Evolutionary conservation across 2,329 filamentous ascomycete species (phyloP).

Genomic region (Cladosporium sp.): DNA sequence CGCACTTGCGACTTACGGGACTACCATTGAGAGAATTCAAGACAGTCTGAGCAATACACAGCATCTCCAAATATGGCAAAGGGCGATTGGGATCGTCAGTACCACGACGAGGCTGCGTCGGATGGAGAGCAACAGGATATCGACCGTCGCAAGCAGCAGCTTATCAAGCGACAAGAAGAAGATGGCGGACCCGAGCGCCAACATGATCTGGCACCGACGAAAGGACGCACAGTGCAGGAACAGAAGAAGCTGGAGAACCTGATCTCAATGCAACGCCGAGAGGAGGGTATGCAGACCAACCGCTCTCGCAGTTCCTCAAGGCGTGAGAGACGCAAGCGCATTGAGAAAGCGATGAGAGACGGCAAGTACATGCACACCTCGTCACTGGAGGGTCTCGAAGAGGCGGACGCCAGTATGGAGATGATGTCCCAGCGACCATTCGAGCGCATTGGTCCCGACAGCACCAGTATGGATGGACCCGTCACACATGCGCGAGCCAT

Average conservation of each 20-base stretch:
- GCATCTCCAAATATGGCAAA: not conserved
- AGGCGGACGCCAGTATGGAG: conserved; percentile 49
- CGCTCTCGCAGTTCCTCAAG: conserved; percentile 46
- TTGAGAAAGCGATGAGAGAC: conserved; percentile 41
- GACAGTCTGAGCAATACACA: not conserved
- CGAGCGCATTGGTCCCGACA: conserved; percentile 53
- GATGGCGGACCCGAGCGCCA: conserved; percentile 22
- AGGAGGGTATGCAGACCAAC: conserved; percentile 35
- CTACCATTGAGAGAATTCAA: not conserved
- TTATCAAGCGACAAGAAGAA: conserved; percentile 24
- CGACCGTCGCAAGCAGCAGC: conserved; percentile 20
- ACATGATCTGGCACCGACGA: conserved; percentile 18
- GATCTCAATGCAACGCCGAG: conserved; percentile 28
- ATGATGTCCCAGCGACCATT: conserved; percentile 48
- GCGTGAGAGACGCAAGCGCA: conserved; percentile 44
- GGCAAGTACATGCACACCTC: conserved; percentile 51
- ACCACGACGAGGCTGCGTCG: conserved; percentile 1
- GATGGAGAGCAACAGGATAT: conserved; percentile 9
- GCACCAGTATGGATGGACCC: conserved; percentile 53
- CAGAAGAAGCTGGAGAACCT: conserved; percentile 44
- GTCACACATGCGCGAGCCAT: conserved; percentile 52
- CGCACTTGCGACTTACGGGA: not conserved
- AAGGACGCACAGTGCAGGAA: conserved; percentile 41
- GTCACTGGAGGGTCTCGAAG: conserved; percentile 46
- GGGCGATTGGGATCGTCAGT: conserved; percentile 4